phyloP scores from a whole-genome alignment of 2,329 filamentous ascomycete species.

The Emergomyces orientalis region DNA sequence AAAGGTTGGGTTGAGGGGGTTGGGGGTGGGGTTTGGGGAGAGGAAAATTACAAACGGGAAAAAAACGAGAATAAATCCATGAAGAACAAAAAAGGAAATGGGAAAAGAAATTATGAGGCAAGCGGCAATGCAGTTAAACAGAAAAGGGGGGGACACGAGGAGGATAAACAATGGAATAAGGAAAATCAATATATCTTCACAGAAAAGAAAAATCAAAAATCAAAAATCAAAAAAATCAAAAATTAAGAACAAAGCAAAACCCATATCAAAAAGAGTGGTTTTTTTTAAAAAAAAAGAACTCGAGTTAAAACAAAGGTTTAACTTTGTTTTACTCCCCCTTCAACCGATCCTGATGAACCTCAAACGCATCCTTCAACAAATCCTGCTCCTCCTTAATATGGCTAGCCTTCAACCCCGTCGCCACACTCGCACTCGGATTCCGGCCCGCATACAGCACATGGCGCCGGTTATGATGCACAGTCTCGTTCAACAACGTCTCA shows the following conservation, averaged over 20 bases:
- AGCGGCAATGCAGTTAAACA: background rate
- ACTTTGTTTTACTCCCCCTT: conserved; percentile 62
- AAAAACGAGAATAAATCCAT: too few relatives aligned
- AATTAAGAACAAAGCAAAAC: background rate
- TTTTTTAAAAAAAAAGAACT: too few relatives aligned
- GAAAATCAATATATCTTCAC: background rate
- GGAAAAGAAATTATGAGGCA: too few relatives aligned
- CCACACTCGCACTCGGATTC: conserved; percentile 85
- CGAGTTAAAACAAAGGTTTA: too few relatives aligned
- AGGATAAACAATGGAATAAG: background rate
- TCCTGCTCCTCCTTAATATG: conserved; percentile 92
- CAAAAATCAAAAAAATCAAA: too few relatives aligned
- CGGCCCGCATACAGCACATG: conserved; percentile 96
- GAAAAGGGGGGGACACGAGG: background rate
- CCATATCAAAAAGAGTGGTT: too few relatives aligned
- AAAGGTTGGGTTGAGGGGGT: too few relatives aligned
- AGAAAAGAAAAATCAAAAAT: background rate
- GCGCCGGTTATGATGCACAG: conserved; percentile 79
- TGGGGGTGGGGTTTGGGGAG: too few relatives aligned
- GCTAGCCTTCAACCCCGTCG: conserved; percentile 78
- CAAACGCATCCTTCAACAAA: conserved; percentile 58
- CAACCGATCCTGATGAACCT: conserved; percentile 54
- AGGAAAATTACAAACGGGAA: too few relatives aligned
- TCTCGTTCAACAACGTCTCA: conserved; percentile 90
- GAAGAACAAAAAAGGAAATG: background rate